These are phyloP conservation scores for Suhomyces sp. DNA, from an alignment of 805 yeast genomes.

Conservation along the genomic window DNA sequence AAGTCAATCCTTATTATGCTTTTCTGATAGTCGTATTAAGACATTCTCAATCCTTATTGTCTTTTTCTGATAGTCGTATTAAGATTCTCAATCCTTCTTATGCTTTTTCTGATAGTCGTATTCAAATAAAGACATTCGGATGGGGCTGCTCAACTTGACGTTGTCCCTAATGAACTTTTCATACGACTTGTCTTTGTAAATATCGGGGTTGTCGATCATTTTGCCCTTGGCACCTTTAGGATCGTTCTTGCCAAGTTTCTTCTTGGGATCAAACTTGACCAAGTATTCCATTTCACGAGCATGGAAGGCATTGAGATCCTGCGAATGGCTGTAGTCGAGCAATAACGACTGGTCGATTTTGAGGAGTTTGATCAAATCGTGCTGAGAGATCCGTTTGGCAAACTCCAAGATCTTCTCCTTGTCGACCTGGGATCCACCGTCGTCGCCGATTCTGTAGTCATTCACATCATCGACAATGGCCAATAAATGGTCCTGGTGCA, in stretches of 20 bases:
- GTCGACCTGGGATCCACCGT: constrained; percentile 4
- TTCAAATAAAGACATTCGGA: constrained; percentile 9
- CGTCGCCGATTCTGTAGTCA: background rate
- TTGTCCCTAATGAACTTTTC: background rate
- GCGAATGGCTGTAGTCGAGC: constrained; percentile 19
- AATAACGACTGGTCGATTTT: constrained; percentile 16
- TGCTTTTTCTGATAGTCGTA: constrained; percentile 4
- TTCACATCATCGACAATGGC: constrained; percentile 4
- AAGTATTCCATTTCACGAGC: constrained; percentile 14
- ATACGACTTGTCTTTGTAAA: background rate
- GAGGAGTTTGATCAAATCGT: constrained; percentile 18
- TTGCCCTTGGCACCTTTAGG: background rate
- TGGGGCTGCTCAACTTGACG: constrained; percentile 3
- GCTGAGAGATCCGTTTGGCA: constrained; percentile 23
- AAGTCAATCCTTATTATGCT: background rate
- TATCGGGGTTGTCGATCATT: background rate
- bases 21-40: constrained; percentile 5
- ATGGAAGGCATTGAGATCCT: constrained; percentile 17
- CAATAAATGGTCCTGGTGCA: constrained; percentile 8
- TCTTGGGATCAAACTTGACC: constrained; percentile 8
- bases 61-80: constrained; percentile 5
- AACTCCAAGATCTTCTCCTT: constrained; percentile 11
- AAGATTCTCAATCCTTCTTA: too few relatives aligned
- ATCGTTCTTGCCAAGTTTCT: constrained; percentile 1
- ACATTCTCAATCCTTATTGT: too few relatives aligned